Evolutionary conservation across 2,329 filamentous ascomycete genomes (phyloP), one percentile per base, ranked within the genome.

Genomic region (Clathrospora elynae): DNA sequence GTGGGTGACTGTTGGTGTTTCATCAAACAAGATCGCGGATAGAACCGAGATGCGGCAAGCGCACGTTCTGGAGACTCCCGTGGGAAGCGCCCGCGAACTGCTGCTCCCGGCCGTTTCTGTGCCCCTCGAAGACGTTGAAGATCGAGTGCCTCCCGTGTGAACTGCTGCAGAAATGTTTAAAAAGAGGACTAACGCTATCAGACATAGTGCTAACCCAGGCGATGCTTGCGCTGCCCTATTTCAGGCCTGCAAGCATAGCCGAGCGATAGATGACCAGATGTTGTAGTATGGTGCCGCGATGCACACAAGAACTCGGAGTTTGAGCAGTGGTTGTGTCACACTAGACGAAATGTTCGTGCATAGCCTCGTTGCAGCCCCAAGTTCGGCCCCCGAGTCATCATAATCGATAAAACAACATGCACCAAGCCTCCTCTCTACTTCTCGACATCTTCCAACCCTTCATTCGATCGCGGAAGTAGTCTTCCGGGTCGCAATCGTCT

Each of bases 401-500:
- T 16, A 49, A 51, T 54, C 51, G 44, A 55, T 52, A n/a, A 47
- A 46, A 52, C 39, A 36, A 39, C 44, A 55, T 52, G 35, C 43
- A 47, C 38, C 42, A 30, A 44, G 39, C 36, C 28, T 25, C 40
- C 36, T 32, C 16, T 19, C 24, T 31, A 31, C 40, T 34, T 19
- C 10, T 25, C 42, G 49, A 61, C 39, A 73, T 53, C 46, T 68
- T 68, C 50, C 66, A 73, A 7, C 71, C 71, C 19, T 71, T 71
- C 6, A 70, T 74, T 49, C 68, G 64, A 42, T 56, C 60, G 40
- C 68, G 66, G 58, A 71, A 74, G 58, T 74, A 73, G 7, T 59
- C 54, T 11, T 66, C 51, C 13, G 73, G 71, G 48, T 75, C 72
- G 49, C 72, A 73, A n/a, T n/a, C n/a, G n/a, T n/a, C n/a, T n/a